Evolutionary conservation across 2,329 filamentous ascomycete genomes (phyloP).

Genomic region (Canariomyces notabilis): DNA sequence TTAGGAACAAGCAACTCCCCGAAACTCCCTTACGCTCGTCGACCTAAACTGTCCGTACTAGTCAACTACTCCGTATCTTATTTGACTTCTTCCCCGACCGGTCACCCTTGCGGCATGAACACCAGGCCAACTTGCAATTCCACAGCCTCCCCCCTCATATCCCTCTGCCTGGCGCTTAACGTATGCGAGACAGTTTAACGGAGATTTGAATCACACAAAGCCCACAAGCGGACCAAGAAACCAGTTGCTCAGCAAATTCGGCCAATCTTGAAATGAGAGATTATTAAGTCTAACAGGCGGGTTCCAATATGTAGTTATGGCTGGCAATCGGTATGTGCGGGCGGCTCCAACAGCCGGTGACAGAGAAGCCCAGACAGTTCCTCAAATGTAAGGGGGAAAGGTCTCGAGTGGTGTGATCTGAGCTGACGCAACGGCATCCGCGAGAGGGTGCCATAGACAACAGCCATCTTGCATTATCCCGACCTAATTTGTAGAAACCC

Average conservation of each 20-base stretch:
- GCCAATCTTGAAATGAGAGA: slow-evolving; percentile 21
- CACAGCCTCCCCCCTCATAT: too few species aligned
- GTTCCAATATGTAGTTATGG: slow-evolving; percentile 35
- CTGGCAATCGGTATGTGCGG: slow-evolving; percentile 16
- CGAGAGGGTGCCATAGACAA: too few species aligned
- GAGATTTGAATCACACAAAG: neutral
- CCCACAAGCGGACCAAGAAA: too few species aligned
- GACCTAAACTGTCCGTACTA: too few species aligned
- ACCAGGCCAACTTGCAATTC: too few species aligned
- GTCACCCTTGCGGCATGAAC: too few species aligned
- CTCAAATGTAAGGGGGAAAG: slow-evolving; percentile 18
- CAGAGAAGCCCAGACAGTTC: slow-evolving; percentile 19
- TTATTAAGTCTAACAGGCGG: slow-evolving; percentile 41
- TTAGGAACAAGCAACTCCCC: too few species aligned
- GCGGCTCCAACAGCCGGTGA: slow-evolving; percentile 6
- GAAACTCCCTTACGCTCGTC: too few species aligned
- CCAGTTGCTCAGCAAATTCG: slow-evolving; percentile 15
- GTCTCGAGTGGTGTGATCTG: slow-evolving; percentile 8
- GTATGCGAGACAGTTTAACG: too few species aligned
- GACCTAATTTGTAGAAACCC: slow-evolving; percentile 1
- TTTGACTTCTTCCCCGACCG: too few species aligned
- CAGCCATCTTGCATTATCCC: slow-evolving; percentile 4
- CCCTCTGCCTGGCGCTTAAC: too few species aligned
- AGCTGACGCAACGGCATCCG: slow-evolving; percentile 6
- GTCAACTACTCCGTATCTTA: too few species aligned